Conservation (phyloP, 148 eudicot species). For the Polygonum maritimum region DNA sequence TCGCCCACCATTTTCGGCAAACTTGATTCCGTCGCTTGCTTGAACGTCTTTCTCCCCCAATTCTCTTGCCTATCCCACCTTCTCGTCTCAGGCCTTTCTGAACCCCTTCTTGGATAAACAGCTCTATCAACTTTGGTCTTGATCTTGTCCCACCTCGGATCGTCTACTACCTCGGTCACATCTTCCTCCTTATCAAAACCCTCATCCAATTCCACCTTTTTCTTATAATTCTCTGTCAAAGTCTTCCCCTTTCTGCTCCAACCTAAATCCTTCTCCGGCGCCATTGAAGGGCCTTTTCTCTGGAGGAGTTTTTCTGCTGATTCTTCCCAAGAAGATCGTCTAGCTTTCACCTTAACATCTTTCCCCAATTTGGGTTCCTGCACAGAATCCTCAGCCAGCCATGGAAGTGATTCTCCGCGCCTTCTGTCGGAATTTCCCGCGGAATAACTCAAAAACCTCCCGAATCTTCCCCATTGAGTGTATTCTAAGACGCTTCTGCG, state of each 20-base stretch:
- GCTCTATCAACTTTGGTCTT: slow-evolving; percentile 38
- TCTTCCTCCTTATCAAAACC: slow-evolving; percentile 23
- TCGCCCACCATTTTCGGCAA: slow-evolving; percentile 85
- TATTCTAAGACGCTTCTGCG: slow-evolving; percentile 9
- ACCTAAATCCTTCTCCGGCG: slow-evolving; percentile 19
- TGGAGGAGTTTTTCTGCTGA: slow-evolving; percentile 59
- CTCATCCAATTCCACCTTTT: slow-evolving; percentile 16
- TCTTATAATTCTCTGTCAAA: slow-evolving; percentile 19
- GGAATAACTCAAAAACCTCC: slow-evolving; percentile 32
- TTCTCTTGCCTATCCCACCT: slow-evolving; percentile 58
- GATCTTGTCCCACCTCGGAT: slow-evolving; percentile 76
- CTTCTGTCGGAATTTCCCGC: slow-evolving; percentile 15
- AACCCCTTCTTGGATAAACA: slow-evolving; percentile 28
- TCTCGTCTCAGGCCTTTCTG: slow-evolving; percentile 36
- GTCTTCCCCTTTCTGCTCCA: slow-evolving; percentile 8
- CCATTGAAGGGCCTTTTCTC: slow-evolving; percentile 22
- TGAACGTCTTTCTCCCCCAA: slow-evolving; percentile 78
- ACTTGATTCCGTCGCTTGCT: slow-evolving; percentile 69
- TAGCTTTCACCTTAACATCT: slow-evolving; percentile 20
- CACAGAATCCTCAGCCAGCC: slow-evolving; percentile 43
- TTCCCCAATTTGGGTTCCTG: slow-evolving; percentile 21
- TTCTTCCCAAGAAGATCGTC: slow-evolving; percentile 74
- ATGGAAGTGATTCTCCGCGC: slow-evolving; percentile 44
- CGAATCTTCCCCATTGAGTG: slow-evolving; percentile 17
- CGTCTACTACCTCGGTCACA: slow-evolving; percentile 28